These are phyloP conservation scores for Venturia aucupariae DNA, from an alignment of 2,329 filamentous ascomycete species.

Conservation along the genomic window DNA sequence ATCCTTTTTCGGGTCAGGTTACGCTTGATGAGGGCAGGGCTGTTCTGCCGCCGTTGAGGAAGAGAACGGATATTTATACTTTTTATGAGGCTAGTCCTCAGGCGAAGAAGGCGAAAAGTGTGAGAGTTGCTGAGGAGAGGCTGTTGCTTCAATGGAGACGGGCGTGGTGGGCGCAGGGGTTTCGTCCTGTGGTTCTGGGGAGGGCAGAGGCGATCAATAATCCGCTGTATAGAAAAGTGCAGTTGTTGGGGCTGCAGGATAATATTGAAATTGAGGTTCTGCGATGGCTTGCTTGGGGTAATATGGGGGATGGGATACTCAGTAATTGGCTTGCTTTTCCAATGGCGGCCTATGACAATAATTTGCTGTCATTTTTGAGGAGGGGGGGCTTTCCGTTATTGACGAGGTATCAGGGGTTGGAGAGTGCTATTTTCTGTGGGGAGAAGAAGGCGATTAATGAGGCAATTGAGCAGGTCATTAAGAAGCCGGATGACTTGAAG, in stretches of 20 bases:
- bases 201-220: slow-evolving; percentile 75
- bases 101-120: slow-evolving; percentile 51
- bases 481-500: slow-evolving; percentile 44
- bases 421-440: slow-evolving; percentile 64
- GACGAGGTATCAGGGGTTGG: slow-evolving; percentile 64
- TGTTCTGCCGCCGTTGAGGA: slow-evolving; percentile 66
- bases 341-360: slow-evolving; percentile 68
- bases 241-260: slow-evolving; percentile 48
- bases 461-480: slow-evolving; percentile 33
- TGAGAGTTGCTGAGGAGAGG: slow-evolving; percentile 64
- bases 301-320: slow-evolving; percentile 77
- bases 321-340: slow-evolving; percentile 73
- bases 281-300: slow-evolving; percentile 87
- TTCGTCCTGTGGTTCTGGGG: slow-evolving; percentile 73
- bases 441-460: slow-evolving; percentile 42
- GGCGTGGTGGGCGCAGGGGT: slow-evolving; percentile 93
- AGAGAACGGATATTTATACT: slow-evolving; percentile 73
- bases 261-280: slow-evolving; percentile 61
- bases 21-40: slow-evolving; percentile 73
- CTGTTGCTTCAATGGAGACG: slow-evolving; percentile 80
- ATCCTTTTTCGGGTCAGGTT: slow-evolving; percentile 75
- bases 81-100: slow-evolving; percentile 64
- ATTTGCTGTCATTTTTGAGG: slow-evolving; percentile 62
- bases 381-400: slow-evolving; percentile 64
- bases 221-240: slow-evolving; percentile 63